Conservation (phyloP, 2,329 filamentous ascomycete species). For the Furcasterigmium sp. region DNA sequence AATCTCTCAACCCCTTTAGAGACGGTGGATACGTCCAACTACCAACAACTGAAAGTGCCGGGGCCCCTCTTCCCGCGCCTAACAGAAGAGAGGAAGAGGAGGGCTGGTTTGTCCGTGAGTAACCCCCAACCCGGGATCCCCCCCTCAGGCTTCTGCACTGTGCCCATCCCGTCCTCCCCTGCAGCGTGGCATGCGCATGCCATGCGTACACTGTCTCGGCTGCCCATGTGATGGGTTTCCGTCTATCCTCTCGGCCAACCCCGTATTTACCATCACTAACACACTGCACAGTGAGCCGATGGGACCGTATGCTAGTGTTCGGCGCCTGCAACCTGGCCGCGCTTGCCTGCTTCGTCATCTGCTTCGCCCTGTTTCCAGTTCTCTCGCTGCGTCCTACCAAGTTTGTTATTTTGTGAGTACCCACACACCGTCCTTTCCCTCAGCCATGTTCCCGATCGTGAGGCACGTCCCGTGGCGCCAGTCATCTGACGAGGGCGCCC, state of each 20-base stretch:
- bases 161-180: conserved; percentile 28
- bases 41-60: conserved; percentile 75
- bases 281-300: conserved; percentile 73
- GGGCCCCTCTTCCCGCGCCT: conserved; percentile 80
- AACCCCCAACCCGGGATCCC: no score
- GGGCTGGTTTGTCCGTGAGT: conserved; percentile 91
- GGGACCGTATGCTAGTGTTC: conserved; percentile 93
- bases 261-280: conserved; percentile 21
- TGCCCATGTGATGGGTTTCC: conserved; percentile 28
- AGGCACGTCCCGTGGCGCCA: no score
- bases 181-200: conserved; percentile 42
- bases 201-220: conserved; percentile 21
- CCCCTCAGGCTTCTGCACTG: conserved; percentile 18
- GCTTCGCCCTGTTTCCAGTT: conserved; percentile 84
- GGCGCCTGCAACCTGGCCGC: conserved; percentile 85
- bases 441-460: conserved; percentile 4
- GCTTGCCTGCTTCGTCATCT: conserved; percentile 85
- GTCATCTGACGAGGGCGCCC: no score
- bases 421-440: conserved; percentile 11
- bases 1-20: conserved; percentile 83
- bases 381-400: conserved; percentile 79
- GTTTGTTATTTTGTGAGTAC: conserved; percentile 92
- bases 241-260: conserved; percentile 8
- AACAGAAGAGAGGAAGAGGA: conserved; percentile 89
- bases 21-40: conserved; percentile 84